A percentile compares a stretch with the other conserved stretches of the same genome.
These are phyloP conservation scores for Galerina marginata DNA, from an alignment of 768 basidiomycete species.

Conservation along the genomic window DNA sequence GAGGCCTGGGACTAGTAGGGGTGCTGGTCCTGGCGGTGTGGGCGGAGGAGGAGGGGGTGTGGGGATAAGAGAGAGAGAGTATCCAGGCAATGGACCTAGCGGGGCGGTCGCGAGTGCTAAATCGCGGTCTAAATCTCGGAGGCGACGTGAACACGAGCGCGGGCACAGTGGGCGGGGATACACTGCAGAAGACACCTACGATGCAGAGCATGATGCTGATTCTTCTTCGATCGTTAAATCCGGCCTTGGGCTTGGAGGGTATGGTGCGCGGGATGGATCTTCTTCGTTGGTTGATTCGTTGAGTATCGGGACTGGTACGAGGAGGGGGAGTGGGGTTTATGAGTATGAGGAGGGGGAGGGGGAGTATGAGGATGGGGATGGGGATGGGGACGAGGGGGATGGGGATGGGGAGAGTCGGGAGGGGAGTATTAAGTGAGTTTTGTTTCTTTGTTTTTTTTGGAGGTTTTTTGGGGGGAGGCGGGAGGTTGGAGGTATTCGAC, in stretches of 20 bases:
- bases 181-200: background rate
- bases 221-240: background rate
- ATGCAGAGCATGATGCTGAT: background rate
- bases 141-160: background rate
- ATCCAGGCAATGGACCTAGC: background rate
- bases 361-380: constrained; percentile 8
- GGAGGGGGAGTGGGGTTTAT: background rate
- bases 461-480: no score
- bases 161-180: background rate
- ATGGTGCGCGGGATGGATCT: background rate
- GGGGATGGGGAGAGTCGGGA: constrained; percentile 23
- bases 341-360: background rate
- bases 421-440: constrained; percentile 28
- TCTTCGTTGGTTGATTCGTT: constrained; percentile 5
- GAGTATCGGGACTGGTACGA: constrained; percentile 2
- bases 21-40: no score
- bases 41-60: background rate
- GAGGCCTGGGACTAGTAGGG: background rate
- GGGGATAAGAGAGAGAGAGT: background rate
- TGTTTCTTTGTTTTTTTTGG: background rate
- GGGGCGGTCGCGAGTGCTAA: background rate
- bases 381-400: constrained; percentile 11
- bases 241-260: background rate
- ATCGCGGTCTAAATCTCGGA: background rate
- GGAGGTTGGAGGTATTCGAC: no score